These are phyloP conservation scores for Sporobolomyces phaffii DNA, from an alignment of 768 basidiomycete genomes.

Conservation along the genomic window DNA sequence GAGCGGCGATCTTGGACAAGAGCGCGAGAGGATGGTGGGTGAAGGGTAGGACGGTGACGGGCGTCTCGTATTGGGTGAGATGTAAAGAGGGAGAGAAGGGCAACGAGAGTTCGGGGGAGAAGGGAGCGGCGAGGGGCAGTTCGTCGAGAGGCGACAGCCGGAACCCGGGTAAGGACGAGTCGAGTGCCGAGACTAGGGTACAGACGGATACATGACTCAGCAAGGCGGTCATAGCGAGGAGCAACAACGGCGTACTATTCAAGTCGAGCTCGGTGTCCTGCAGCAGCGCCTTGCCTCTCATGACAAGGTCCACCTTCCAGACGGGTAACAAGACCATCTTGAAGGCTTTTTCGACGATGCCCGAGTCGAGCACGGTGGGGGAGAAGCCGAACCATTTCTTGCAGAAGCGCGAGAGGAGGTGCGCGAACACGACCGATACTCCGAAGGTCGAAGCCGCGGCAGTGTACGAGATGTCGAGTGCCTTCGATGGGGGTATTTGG, in stretches of 20 bases:
- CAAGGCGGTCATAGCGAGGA: background rate
- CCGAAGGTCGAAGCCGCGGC: constrained; percentile 27
- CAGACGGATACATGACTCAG: no score
- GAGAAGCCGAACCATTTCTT: constrained; percentile 6
- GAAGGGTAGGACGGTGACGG: constrained; percentile 21
- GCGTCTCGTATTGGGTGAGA: background rate
- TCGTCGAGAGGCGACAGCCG: constrained; percentile 21
- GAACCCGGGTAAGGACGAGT: constrained; percentile 27
- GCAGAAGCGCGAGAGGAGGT: constrained; percentile 10
- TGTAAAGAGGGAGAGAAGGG: constrained; percentile 10
- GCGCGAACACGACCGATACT: constrained; percentile 15
- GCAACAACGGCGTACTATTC: background rate
- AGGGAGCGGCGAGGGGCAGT: constrained; percentile 10
- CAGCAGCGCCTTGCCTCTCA: constrained; percentile 20
- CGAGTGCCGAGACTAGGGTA: constrained; percentile 10
- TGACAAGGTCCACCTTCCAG: constrained; percentile 27
- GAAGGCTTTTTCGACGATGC: constrained; percentile 10
- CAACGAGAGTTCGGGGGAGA: background rate
- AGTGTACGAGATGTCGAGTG: background rate
- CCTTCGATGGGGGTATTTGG: background rate
- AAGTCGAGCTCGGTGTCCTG: constrained; percentile 11
- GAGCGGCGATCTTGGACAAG: constrained; percentile 1
- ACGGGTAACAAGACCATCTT: constrained; percentile 20
- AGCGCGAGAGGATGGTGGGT: constrained; percentile 19
- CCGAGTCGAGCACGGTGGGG: constrained; percentile 3